Evolutionary conservation across 73 alveolate genomes (phyloP), one percentile per base, ranked within the genome.

Genomic region (Uronychia binucleata): DNA sequence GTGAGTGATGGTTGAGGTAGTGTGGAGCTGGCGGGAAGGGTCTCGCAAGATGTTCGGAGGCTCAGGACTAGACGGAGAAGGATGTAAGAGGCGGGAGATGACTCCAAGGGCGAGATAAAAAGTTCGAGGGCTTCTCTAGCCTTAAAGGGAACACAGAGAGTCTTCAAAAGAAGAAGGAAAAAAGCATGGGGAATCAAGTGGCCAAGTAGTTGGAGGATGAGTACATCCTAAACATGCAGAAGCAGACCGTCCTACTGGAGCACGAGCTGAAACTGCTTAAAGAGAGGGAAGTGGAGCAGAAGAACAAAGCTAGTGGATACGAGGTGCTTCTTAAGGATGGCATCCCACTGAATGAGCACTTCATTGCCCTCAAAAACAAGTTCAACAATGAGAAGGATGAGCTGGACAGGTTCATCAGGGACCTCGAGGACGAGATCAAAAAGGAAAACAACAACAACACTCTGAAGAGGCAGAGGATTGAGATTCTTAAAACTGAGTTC

Each of bases 301-400:
- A 94, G 78, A 94, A 94, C 67, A 88, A 88, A 78, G 96, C 95
- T 1, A 88, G 95, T 32, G 98, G 96, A 57, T 94, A 88, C 83
- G 96, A 94, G 85, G 91, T 90, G 28, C 81, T 94, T n/a, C 94
- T 94, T 58, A 79, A 92, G 80, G 98, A 94, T 81, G 98, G 98
- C 0, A 94, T 94, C 30, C 98, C 98, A 28, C 80, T 94, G 74
- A 94, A 94, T 80, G 96, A 91, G 83, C 94, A 94, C 75, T 94
- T 94, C 87, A 83, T 94, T 30, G 98, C 98, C 34, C 86, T 94
- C 28, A 94, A 94, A 75, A 94, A 93, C 77, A 94, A 94, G 82
- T 94, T 81, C 82, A 91, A 91, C 90, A 93, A 84, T 57, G 97
- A 94, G 82, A 91, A 90, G 75, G 98, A 94, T 77, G 84, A 77